phyloP scores from a whole-genome alignment of 2,329 filamentous ascomycete species.

The Aspergillus viridinutans region DNA sequence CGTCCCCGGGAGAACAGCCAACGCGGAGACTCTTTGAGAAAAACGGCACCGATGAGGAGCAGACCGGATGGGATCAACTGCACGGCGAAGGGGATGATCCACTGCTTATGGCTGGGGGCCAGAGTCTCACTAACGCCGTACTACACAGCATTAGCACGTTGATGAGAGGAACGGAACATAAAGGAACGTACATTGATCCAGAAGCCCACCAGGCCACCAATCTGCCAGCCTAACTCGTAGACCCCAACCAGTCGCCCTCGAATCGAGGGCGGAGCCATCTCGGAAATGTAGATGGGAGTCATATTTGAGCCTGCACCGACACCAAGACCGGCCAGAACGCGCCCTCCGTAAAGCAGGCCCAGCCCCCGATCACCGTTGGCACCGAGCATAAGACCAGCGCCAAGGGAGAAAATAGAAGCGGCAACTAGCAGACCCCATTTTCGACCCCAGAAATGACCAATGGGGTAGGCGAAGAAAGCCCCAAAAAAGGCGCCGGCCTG shows the following conservation, averaged over 20 bases:
- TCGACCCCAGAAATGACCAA: slow-evolving; percentile 64
- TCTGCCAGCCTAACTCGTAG: slow-evolving; percentile 55
- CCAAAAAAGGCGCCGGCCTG: slow-evolving; percentile 84
- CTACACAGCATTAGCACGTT: slow-evolving; percentile 16
- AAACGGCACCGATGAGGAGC: slow-evolving; percentile 53
- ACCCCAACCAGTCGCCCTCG: slow-evolving; percentile 57
- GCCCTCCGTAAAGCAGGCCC: slow-evolving; percentile 56
- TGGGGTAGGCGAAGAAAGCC: slow-evolving; percentile 63
- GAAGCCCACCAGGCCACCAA: slow-evolving; percentile 49
- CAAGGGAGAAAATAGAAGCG: slow-evolving; percentile 61
- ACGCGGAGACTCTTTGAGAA: slow-evolving; percentile 62
- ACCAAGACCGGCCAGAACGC: slow-evolving; percentile 55
- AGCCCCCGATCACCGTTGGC: slow-evolving; percentile 59
- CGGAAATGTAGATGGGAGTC: slow-evolving; percentile 58
- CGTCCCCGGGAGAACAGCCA: slow-evolving; percentile 67
- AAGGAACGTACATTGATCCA: slow-evolving; percentile 43
- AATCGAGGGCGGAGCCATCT: slow-evolving; percentile 55
- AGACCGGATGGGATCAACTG: slow-evolving; percentile 41
- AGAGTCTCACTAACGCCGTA: slow-evolving; percentile 51
- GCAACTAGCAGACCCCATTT: slow-evolving; percentile 61
- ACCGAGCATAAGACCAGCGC: slow-evolving; percentile 69
- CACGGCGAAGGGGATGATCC: slow-evolving; percentile 41
- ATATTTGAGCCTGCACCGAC: slow-evolving; percentile 55
- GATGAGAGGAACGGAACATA: slow-evolving; percentile 10
- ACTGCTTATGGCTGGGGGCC: slow-evolving; percentile 32